Evolutionary conservation across 345 rosid genomes (phyloP).

Genomic region (Lepidium aucheri): DNA sequence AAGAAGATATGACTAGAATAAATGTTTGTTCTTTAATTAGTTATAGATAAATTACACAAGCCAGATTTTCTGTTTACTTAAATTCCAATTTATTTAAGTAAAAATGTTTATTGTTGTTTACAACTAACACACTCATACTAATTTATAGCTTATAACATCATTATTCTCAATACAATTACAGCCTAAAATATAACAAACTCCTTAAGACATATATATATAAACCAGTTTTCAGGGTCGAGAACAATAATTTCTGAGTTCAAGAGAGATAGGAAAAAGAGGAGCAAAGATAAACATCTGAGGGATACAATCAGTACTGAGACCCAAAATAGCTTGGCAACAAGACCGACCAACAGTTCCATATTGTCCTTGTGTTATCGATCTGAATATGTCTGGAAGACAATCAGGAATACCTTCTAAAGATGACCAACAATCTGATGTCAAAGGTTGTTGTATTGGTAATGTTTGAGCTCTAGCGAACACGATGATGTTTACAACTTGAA

Average conservation of each 20-base stretch:
- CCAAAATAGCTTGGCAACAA: conserved; percentile 16
- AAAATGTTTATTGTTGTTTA: too few relatives aligned
- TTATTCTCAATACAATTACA: background rate
- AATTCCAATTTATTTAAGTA: too few relatives aligned
- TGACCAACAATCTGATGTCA: conserved; percentile 10
- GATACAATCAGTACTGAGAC: conserved; percentile 6
- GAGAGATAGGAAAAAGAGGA: conserved; percentile 5
- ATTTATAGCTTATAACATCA: background rate
- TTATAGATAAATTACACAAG: too few relatives aligned
- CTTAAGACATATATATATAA: background rate
- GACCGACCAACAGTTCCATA: background rate
- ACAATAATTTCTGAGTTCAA: background rate
- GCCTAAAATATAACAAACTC: background rate
- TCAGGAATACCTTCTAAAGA: conserved; percentile 15
- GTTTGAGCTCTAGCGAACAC: background rate
- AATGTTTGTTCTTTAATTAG: too few relatives aligned
- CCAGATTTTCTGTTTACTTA: too few relatives aligned
- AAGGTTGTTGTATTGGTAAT: background rate
- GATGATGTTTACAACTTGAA: background rate
- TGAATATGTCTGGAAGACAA: conserved; percentile 6
- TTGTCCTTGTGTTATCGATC: conserved; percentile 2
- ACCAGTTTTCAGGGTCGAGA: background rate
- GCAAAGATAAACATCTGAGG: conserved; percentile 3
- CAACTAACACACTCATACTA: too few relatives aligned
- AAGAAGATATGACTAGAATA: too few relatives aligned